Conservation (phyloP, 2,329 filamentous ascomycete species). For the Botryosphaeria agaves region DNA sequence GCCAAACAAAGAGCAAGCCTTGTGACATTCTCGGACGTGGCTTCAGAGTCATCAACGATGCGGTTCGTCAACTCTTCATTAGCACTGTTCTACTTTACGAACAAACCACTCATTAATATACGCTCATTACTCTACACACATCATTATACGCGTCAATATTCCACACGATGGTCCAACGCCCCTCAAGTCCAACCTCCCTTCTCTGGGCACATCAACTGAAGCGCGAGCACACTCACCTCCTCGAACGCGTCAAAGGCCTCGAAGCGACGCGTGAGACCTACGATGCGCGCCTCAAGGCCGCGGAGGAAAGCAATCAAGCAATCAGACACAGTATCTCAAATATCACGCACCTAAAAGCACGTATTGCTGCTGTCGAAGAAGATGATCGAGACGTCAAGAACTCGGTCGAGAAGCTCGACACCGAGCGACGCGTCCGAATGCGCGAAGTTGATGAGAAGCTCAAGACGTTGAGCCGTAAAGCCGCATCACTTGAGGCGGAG, state of each 20-base stretch:
- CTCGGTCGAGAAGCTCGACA: slow-evolving; percentile 5
- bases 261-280: slow-evolving; percentile 10
- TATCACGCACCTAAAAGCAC: neutral
- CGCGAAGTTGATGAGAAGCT: slow-evolving; percentile 4
- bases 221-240: slow-evolving; percentile 17
- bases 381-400: slow-evolving; percentile 7
- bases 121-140: slow-evolving; percentile 2
- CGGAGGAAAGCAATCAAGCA: slow-evolving; percentile 8
- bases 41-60: no score
- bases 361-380: slow-evolving; percentile 10
- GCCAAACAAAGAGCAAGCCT: no score
- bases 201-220: slow-evolving; percentile 24
- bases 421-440: slow-evolving; percentile 3
- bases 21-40: no score
- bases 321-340: slow-evolving; percentile 5
- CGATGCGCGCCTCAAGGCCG: slow-evolving; percentile 7
- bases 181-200: slow-evolving; percentile 10
- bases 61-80: no score
- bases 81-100: no score
- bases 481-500: neutral
- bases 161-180: slow-evolving; percentile 4
- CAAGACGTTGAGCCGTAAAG: slow-evolving; percentile 2
- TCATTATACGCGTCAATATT: slow-evolving; percentile 1
- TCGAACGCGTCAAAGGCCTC: slow-evolving; percentile 17
- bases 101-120: no score